phyloP scores from a whole-genome alignment of 805 yeast genomes.

The Komagataella ulmi region DNA sequence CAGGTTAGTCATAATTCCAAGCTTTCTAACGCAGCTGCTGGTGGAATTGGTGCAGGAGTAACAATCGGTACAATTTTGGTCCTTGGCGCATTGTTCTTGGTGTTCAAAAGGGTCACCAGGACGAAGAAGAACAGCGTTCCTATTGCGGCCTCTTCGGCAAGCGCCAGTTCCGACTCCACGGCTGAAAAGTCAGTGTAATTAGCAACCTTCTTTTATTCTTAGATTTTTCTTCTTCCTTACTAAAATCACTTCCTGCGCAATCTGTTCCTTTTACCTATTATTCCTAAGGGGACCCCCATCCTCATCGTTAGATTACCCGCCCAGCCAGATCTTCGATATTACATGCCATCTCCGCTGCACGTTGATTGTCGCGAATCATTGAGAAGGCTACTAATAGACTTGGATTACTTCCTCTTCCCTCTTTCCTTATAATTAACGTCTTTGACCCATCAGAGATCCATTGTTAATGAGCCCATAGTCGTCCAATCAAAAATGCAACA shows the following conservation, averaged over 20 bases:
- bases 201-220: neutral
- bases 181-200: neutral
- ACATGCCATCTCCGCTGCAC: neutral
- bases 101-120: neutral
- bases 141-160: neutral
- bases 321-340: neutral
- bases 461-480: neutral
- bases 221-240: neutral
- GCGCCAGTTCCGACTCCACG: neutral
- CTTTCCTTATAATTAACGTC: neutral
- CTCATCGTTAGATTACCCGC: neutral
- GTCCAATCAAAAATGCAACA: neutral
- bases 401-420: neutral
- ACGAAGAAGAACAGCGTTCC: neutral
- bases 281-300: neutral
- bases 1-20: neutral
- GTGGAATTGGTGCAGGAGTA: conserved; percentile 38
- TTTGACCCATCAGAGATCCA: neutral
- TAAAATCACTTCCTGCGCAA: neutral
- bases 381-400: neutral
- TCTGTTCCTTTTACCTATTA: neutral
- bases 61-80: conserved; percentile 26
- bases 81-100: conserved; percentile 13
- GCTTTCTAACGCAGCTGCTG: conserved; percentile 27
- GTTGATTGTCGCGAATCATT: neutral